Evolutionary conservation across 2,329 filamentous ascomycete genomes (phyloP).

Genomic region (Aschersonia sp.): DNA sequence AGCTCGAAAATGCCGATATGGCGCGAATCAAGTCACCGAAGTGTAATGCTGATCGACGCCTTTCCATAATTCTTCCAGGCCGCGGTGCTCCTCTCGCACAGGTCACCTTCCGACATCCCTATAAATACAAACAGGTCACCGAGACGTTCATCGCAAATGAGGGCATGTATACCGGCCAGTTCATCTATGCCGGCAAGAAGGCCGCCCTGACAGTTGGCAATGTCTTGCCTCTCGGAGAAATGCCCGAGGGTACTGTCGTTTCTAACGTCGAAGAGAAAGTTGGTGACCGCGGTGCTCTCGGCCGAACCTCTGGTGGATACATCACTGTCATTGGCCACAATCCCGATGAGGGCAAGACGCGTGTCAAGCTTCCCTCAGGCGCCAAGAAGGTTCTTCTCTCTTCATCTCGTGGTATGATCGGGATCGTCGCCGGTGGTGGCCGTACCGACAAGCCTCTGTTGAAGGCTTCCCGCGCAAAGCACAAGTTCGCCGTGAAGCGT

Average conservation of each 20-base stretch:
- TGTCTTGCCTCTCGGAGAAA: slow-evolving; percentile 82
- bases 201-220: slow-evolving; percentile 94
- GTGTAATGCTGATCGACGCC: slow-evolving; percentile 5
- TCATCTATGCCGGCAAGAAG: slow-evolving; percentile 99
- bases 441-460: slow-evolving; percentile 99
- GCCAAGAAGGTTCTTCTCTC: slow-evolving; percentile 98
- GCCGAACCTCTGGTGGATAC: slow-evolving; percentile 98
- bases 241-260: slow-evolving; percentile 98
- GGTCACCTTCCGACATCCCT: slow-evolving; percentile 94
- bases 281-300: slow-evolving; percentile 91
- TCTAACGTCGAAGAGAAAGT: slow-evolving; percentile 99
- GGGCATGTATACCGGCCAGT: slow-evolving; percentile 99
- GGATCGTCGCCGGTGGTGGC: slow-evolving; percentile 97
- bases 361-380: slow-evolving; percentile 96
- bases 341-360: slow-evolving; percentile 98
- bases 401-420: slow-evolving; percentile 92
- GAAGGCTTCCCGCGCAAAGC: slow-evolving; percentile 99
- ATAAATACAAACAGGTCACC: slow-evolving; percentile 93
- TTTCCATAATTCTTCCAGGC: slow-evolving; percentile 17
- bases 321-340: slow-evolving; percentile 96
- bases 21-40: too few relatives aligned
- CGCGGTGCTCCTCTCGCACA: slow-evolving; percentile 96
- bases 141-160: slow-evolving; percentile 99
- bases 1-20: neutral
- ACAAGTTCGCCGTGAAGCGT: slow-evolving; percentile 99